Percentiles rank a stretch among this genome's conserved stretches.
phyloP scores from a whole-genome alignment of 202 grass and related monocot genomes.

The Hordeum pubiflorum region DNA sequence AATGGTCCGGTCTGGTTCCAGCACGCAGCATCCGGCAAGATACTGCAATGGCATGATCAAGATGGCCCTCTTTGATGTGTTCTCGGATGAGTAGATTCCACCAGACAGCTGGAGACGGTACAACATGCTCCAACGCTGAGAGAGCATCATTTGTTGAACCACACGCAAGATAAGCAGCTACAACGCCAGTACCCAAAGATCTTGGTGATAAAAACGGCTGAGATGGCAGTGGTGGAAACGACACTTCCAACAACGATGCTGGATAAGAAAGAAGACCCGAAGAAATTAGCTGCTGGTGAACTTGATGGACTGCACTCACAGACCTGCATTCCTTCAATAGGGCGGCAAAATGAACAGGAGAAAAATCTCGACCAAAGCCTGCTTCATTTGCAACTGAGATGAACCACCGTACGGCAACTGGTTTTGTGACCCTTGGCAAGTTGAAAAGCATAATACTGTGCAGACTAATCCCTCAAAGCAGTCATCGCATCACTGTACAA shows the following conservation, averaged over 20 bases:
- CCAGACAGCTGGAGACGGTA: constrained; percentile 39
- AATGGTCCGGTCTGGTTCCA: constrained; percentile 53
- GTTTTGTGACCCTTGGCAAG: constrained; percentile 20
- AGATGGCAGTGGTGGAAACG: constrained; percentile 14
- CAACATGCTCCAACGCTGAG: constrained; percentile 39
- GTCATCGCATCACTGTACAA: constrained; percentile 19
- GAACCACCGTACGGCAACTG: background rate
- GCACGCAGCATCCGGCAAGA: constrained; percentile 45
- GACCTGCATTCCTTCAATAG: constrained; percentile 46
- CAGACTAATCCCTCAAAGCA: background rate
- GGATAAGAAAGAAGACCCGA: constrained; percentile 39
- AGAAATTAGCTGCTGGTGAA: constrained; percentile 47
- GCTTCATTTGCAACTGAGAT: constrained; percentile 25
- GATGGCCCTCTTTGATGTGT: constrained; percentile 46
- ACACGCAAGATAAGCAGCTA: constrained; percentile 46
- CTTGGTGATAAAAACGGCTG: constrained; percentile 11
- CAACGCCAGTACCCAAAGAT: constrained; percentile 40
- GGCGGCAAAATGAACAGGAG: constrained; percentile 20
- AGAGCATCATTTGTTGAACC: constrained; percentile 35
- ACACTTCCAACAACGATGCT: background rate
- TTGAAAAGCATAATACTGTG: constrained; percentile 38
- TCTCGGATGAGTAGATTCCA: constrained; percentile 61
- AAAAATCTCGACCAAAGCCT: background rate
- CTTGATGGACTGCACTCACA: constrained; percentile 22
- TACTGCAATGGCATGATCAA: constrained; percentile 38